These are phyloP conservation scores for Fusarium albidum DNA, from an alignment of 2,329 filamentous ascomycete genomes.

Conservation along the genomic window DNA sequence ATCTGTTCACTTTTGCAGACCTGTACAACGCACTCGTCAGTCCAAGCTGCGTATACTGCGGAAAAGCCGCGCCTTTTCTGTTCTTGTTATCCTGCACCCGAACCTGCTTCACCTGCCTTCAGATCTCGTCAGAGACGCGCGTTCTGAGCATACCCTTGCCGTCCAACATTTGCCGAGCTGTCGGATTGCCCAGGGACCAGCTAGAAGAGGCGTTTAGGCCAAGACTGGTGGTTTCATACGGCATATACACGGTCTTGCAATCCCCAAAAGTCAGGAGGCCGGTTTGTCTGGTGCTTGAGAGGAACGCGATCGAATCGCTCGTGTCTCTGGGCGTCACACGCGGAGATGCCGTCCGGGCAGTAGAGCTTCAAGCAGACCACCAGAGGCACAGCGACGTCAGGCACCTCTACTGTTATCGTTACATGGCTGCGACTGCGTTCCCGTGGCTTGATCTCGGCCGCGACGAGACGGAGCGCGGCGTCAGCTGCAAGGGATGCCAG, in stretches of 20 bases:
- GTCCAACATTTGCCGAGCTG: not conserved
- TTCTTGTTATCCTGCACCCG: slow-evolving; percentile 9
- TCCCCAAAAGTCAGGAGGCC: slow-evolving; percentile 18
- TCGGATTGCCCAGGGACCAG: not conserved
- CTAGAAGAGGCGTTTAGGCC: slow-evolving; percentile 4
- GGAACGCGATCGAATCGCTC: not conserved
- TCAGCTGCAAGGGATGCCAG: slow-evolving; percentile 25
- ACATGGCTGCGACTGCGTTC: slow-evolving; percentile 11
- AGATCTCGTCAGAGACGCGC: slow-evolving; percentile 1
- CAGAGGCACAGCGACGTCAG: not conserved
- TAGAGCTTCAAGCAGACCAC: not conserved
- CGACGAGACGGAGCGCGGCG: not conserved
- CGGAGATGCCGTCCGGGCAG: not conserved
- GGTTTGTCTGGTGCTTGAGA: slow-evolving; percentile 1
- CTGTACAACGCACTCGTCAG: not conserved
- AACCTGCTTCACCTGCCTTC: slow-evolving; percentile 19
- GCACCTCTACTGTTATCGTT: slow-evolving; percentile 16
- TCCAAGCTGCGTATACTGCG: not conserved
- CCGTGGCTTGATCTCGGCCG: slow-evolving; percentile 6
- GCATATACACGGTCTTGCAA: slow-evolving; percentile 10
- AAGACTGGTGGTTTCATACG: slow-evolving; percentile 7
- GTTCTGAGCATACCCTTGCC: slow-evolving; percentile 9
- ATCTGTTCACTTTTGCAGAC: not conserved
- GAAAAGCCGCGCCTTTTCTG: slow-evolving; percentile 15
- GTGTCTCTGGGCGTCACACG: not conserved